A percentile compares a stretch with the other conserved stretches of the same genome.
Evolutionary conservation across 176 grass and related monocot genomes (phyloP).

Genomic region (Echinochloa phyllopogon): DNA sequence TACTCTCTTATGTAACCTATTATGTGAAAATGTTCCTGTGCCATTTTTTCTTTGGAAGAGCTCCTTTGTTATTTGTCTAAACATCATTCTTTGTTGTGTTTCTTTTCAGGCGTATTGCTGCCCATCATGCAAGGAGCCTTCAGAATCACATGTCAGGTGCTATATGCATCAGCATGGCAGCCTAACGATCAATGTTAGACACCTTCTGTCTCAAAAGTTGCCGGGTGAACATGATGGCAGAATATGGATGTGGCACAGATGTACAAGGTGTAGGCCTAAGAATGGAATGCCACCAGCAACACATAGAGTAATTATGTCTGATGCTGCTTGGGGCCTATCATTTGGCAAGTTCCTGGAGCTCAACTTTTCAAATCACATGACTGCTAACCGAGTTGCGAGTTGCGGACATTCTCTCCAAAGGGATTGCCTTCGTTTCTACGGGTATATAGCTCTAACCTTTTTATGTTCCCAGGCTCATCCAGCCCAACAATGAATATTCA

Average conservation of each 20-base stretch:
- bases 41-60: not conserved
- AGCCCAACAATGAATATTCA: constrained; percentile 20
- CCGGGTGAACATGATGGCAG: constrained; percentile 77
- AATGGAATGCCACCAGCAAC: constrained; percentile 79
- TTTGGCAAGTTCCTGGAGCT: constrained; percentile 99
- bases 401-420: constrained; percentile 91
- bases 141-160: constrained; percentile 80
- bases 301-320: constrained; percentile 84
- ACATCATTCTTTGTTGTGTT: not conserved
- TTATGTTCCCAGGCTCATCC: not conserved
- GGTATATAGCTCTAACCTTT: constrained; percentile 49
- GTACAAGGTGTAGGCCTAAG: constrained; percentile 72
- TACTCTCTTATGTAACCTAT: constrained; percentile 11
- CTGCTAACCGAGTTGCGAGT: constrained; percentile 81
- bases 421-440: constrained; percentile 92
- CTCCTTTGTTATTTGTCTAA: constrained; percentile 15
- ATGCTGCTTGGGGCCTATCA: constrained; percentile 88
- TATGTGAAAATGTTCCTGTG: not conserved
- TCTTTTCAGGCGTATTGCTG: constrained; percentile 73
- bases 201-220: constrained; percentile 58
- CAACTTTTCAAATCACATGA: constrained; percentile 86
- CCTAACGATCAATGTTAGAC: constrained; percentile 76
- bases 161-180: constrained; percentile 87
- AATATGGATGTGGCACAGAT: constrained; percentile 99
- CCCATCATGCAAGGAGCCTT: constrained; percentile 73